Evolutionary conservation across 2,329 filamentous ascomycete genomes (phyloP), one percentile per base, ranked within the genome.

Genomic region (Sporothrix pallida): DNA sequence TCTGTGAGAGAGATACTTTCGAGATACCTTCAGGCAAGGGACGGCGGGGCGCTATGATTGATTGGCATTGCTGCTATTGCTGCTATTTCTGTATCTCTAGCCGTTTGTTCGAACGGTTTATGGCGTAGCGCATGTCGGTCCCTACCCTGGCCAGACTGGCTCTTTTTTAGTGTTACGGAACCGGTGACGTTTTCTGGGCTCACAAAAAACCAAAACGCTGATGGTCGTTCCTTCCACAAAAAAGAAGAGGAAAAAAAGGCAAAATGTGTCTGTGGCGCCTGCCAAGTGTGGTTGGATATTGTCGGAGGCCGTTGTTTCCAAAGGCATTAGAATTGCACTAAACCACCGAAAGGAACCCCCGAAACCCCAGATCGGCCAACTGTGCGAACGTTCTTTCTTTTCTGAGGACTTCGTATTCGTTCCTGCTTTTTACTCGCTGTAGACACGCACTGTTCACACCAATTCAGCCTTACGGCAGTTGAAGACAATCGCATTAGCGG

Each of bases 1-100:
- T 26, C 23, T 26, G 23, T 26, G 23, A 26, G 23, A 26, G 23
- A 26, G 3, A 26, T 23, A 26, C 62, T 10, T 20, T 46, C 42
- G 42, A 23, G 42, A 46, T n/a, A 44, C 62, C 46, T 23, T 65
- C 10, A 37, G n/a, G 62, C 62, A 46, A 65, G 62, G 62, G 42
- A 10, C 37, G 17, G 60, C 60, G 60, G 60, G 58, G n/a, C 52
- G n/a, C 52, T 3, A 37, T 37, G 52, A 56, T 23, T 37, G 52
- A 56, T 23, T 56, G 8, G n/a, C 52, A 20, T 17, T 52, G 31
- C 31, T 37, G 5, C 31, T 42, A 20, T 17, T 52, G 31, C 31
- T 37, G 60, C 60, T 65, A 48, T 65, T 65, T 46, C 62, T 65
- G 42, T 65, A 48, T 65, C 48, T 46, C 42, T 65, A 20, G 62